phyloP scores from a whole-genome alignment of 495 filamentous ascomycete species.

The Aspergillus egyptiacus region DNA sequence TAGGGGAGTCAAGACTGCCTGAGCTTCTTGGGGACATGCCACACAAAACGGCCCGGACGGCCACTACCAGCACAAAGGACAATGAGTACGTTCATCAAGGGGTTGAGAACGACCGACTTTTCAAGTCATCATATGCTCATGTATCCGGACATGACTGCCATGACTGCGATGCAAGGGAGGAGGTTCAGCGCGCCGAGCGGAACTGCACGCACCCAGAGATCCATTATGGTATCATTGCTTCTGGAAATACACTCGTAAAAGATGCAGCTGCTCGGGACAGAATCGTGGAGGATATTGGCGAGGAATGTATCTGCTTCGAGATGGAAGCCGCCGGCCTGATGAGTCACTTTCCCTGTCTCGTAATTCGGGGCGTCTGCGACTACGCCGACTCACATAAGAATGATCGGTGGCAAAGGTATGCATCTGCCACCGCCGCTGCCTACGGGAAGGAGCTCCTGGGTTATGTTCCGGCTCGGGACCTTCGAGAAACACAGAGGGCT shows the following conservation, averaged over 20 bases:
- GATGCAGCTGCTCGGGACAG: neutral
- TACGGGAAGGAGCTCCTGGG: conserved; percentile 19
- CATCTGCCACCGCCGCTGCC: conserved; percentile 19
- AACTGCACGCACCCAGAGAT: too few species aligned
- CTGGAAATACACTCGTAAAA: conserved; percentile 18
- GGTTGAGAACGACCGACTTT: neutral
- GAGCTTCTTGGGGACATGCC: too few species aligned
- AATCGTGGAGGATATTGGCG: neutral
- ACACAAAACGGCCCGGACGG: neutral
- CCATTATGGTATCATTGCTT: conserved; percentile 21
- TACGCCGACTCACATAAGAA: conserved; percentile 25
- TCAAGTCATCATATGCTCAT: conserved; percentile 9
- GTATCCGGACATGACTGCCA: conserved; percentile 12
- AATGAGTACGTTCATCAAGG: neutral
- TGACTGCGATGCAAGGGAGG: conserved; percentile 6
- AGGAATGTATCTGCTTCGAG: neutral
- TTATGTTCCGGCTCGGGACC: neutral
- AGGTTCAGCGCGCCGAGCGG: conserved; percentile 8
- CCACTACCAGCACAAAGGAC: neutral
- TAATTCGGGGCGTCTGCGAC: conserved; percentile 24
- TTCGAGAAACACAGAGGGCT: too few species aligned
- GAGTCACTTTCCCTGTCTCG: conserved; percentile 14
- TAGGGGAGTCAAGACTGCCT: neutral
- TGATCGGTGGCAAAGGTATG: conserved; percentile 9
- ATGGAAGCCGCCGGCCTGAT: conserved; percentile 8